These are phyloP conservation scores for Meyerozyma elateridarum DNA, from an alignment of 1,139 yeast species.

Conservation along the genomic window DNA sequence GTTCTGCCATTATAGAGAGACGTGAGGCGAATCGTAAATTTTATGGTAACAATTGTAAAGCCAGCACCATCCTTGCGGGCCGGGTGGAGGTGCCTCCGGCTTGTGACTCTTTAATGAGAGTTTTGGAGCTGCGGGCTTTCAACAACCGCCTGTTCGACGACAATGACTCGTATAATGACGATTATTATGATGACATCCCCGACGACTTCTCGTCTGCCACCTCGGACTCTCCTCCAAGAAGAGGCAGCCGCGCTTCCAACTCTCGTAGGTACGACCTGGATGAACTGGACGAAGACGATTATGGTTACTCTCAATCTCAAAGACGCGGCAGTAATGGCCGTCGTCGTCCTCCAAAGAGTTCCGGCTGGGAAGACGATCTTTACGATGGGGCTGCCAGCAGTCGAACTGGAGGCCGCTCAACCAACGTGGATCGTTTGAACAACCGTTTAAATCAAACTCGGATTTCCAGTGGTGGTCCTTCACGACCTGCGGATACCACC, in stretches of 20 bases:
- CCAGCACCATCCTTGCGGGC: constrained; percentile 77
- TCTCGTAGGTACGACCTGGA: constrained; percentile 10
- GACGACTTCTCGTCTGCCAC: constrained; percentile 52
- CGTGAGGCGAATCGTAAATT: constrained; percentile 95
- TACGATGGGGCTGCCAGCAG: constrained; percentile 48
- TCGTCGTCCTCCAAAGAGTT: constrained; percentile 11
- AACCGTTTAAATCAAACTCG: constrained; percentile 29
- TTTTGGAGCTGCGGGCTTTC: constrained; percentile 82
- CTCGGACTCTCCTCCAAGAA: constrained; percentile 27
- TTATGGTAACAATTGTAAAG: constrained; percentile 83
- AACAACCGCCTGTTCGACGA: constrained; percentile 49
- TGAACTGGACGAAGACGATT: constrained; percentile 32
- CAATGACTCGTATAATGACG: constrained; percentile 51
- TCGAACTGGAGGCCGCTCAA: constrained; percentile 28
- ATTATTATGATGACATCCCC: constrained; percentile 74
- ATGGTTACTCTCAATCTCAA: constrained; percentile 11
- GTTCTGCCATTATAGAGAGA: constrained; percentile 91
- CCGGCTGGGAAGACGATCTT: constrained; percentile 82
- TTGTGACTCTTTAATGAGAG: constrained; percentile 84
- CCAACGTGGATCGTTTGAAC: constrained; percentile 34
- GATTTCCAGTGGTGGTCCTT: constrained; percentile 27
- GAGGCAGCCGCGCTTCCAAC: constrained; percentile 20
- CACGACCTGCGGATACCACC: constrained; percentile 35
- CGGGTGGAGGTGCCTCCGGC: constrained; percentile 89
- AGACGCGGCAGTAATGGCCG: constrained; percentile 12